Percentiles rank a stretch among this genome's conserved stretches.
Conservation (phyloP, 257 asterid species). For the Scutellaria minor region DNA sequence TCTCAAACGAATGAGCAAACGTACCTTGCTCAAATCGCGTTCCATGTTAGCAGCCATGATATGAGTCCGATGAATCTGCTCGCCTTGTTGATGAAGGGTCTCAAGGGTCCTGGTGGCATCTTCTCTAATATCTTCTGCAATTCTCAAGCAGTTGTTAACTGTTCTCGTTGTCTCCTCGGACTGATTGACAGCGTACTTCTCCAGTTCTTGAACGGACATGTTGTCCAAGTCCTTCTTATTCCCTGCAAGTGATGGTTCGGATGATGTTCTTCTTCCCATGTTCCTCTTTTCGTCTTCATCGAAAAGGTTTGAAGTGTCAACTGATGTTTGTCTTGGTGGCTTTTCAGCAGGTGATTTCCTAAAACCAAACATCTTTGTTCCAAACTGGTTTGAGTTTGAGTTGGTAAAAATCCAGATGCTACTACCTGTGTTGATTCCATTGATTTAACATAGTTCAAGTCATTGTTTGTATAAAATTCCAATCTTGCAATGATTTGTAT, state of each 20-base stretch:
- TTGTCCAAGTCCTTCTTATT: slow-evolving; percentile 53
- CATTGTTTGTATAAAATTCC: no score
- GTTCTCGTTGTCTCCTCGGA: slow-evolving; percentile 79
- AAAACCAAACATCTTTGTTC: slow-evolving; percentile 73
- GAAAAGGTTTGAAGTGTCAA: slow-evolving; percentile 28
- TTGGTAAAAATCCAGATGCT: not conserved
- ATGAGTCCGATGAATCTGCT: slow-evolving; percentile 90
- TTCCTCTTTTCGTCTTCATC: slow-evolving; percentile 37
- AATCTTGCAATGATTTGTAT: no score
- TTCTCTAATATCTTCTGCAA: slow-evolving; percentile 79
- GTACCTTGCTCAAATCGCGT: slow-evolving; percentile 74
- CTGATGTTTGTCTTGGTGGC: slow-evolving; percentile 34
- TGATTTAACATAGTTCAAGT: no score
- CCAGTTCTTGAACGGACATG: slow-evolving; percentile 91
- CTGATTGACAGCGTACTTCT: slow-evolving; percentile 67
- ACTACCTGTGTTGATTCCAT: no score
- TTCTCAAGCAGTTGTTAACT: slow-evolving; percentile 73
- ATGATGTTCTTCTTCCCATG: slow-evolving; percentile 64
- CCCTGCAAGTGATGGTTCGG: slow-evolving; percentile 67
- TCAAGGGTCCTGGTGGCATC: slow-evolving; percentile 78
- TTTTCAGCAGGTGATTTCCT: slow-evolving; percentile 58
- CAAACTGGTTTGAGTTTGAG: not conserved
- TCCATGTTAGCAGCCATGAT: slow-evolving; percentile 92
- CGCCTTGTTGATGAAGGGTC: slow-evolving; percentile 85
- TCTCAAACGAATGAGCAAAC: not conserved